Evolutionary conservation across 2,329 filamentous ascomycete species (phyloP).

Genomic region (Sclerotinia borealis): DNA sequence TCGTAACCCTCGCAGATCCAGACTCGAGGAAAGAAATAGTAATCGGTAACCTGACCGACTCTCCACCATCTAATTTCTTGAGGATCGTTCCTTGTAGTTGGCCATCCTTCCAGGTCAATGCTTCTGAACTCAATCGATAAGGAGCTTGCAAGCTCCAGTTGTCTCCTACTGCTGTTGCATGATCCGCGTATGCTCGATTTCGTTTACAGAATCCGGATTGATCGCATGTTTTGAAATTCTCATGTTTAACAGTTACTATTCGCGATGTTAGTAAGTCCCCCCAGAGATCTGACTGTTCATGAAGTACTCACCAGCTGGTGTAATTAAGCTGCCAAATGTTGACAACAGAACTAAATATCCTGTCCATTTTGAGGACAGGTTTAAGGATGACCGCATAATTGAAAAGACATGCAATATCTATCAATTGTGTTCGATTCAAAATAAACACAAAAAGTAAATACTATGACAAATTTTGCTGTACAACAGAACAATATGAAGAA

Average conservation of each 20-base stretch:
- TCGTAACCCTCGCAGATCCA: slow-evolving; percentile 75
- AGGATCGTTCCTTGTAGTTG: slow-evolving; percentile 74
- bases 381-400: slow-evolving; percentile 23
- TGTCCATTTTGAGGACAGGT: slow-evolving; percentile 58
- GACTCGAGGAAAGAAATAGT: slow-evolving; percentile 85
- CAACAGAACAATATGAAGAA: neutral
- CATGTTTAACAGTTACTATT: slow-evolving; percentile 79
- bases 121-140: slow-evolving; percentile 68
- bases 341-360: slow-evolving; percentile 54
- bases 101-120: slow-evolving; percentile 71
- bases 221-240: slow-evolving; percentile 94
- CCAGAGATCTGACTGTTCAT: neutral
- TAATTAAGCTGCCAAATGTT: slow-evolving; percentile 53
- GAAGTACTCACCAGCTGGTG: slow-evolving; percentile 53
- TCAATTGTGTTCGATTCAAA: neutral
- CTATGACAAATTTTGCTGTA: neutral
- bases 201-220: slow-evolving; percentile 97
- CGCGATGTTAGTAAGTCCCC: slow-evolving; percentile 12
- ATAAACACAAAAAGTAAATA: neutral
- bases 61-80: slow-evolving; percentile 65
- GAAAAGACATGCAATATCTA: slow-evolving; percentile 7
- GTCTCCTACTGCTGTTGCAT: slow-evolving; percentile 56
- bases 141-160: slow-evolving; percentile 63
- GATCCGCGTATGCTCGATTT: slow-evolving; percentile 84
- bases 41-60: slow-evolving; percentile 73